Percentiles rank a stretch among this genome's conserved stretches.
These are phyloP conservation scores for Penicillium sp. DNA, from an alignment of 2,329 filamentous ascomycete species.

Conservation along the genomic window DNA sequence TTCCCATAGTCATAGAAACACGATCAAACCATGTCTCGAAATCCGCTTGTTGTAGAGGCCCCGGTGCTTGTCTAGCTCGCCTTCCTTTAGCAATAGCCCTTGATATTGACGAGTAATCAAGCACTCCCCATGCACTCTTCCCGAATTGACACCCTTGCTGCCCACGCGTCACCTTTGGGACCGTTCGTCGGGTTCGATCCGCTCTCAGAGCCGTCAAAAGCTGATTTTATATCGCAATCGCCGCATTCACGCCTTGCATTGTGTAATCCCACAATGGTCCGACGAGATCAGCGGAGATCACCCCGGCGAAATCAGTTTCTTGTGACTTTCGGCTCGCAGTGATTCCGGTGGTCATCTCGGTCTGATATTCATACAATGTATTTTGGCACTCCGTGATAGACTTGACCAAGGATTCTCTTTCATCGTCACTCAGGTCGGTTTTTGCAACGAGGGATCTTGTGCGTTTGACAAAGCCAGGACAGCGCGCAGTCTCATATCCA, in stretches of 20 bases:
- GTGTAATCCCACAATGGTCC: constrained; percentile 11
- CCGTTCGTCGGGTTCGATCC: constrained; percentile 2
- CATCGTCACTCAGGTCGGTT: not conserved
- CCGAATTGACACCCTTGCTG: not conserved
- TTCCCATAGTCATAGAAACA: constrained; percentile 9
- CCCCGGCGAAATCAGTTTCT: constrained; percentile 11
- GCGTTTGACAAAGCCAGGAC: constrained; percentile 27
- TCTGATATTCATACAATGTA: constrained; percentile 11
- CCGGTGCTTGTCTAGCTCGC: not conserved
- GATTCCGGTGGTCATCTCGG: not conserved
- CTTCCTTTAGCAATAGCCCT: not conserved
- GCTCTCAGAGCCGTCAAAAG: constrained; percentile 24
- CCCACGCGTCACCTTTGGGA: not conserved
- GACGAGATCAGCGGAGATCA: constrained; percentile 11
- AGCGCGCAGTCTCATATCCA: constrained; percentile 29
- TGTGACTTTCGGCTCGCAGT: not conserved
- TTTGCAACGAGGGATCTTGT: constrained; percentile 23
- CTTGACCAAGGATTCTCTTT: not conserved
- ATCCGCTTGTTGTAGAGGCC: not conserved
- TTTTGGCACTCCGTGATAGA: constrained; percentile 21
- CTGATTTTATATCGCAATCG: constrained; percentile 27
- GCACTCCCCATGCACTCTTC: not conserved
- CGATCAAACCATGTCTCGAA: constrained; percentile 9
- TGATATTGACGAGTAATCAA: constrained; percentile 1
- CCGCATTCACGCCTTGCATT: constrained; percentile 23